Base-by-base conservation (phyloP, 371 early-diverging fungal genomes). In the Batrachochytrium dendrobatidis region DNA sequence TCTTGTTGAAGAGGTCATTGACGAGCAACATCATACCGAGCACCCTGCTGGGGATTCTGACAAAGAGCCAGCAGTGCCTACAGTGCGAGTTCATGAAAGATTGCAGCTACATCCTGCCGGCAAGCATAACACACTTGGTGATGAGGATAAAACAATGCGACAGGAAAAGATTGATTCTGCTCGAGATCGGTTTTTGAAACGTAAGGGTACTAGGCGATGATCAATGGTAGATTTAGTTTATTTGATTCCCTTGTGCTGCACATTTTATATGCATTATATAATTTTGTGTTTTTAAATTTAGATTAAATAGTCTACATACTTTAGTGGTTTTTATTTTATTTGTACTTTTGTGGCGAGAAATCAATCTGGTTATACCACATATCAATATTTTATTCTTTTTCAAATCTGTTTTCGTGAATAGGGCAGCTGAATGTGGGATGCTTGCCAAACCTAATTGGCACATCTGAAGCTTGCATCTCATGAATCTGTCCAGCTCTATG, bases 341-440 rank as follows among this genome's bases (percentile, higher is more conserved):
- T n/a, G n/a, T n/a, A n/a, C n/a, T n/a, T n/a, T n/a, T n/a, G n/a
- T n/a, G n/a, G n/a, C n/a, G n/a, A n/a, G n/a, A n/a, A n/a, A n/a
- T n/a, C n/a, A n/a, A n/a, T n/a, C n/a, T n/a, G n/a, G n/a, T n/a
- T n/a, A n/a, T n/a, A n/a, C n/a, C n/a, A n/a, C n/a, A n/a, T n/a
- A n/a, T n/a, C n/a, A n/a, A n/a, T n/a, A n/a, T n/a, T n/a, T n/a
- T n/a, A n/a, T n/a, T n/a, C n/a, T n/a, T n/a, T n/a, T n/a, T n/a
- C n/a, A n/a, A n/a, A n/a, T n/a, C n/a, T n/a, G 35, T 58, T 67
- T 51, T 76, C 76, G 25, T 61, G 49, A 28, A 76, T 73, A 18
- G 73, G 71, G n/a, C 72, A 73, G 1, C 53, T 59, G 53, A 76
- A 76, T 6, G 61, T 68, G 0, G 74, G 53, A 48, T 71, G 73